Evolutionary conservation across 352 stramenopile genomes (phyloP).

Genomic region (Elongisporangium anandrum): DNA sequence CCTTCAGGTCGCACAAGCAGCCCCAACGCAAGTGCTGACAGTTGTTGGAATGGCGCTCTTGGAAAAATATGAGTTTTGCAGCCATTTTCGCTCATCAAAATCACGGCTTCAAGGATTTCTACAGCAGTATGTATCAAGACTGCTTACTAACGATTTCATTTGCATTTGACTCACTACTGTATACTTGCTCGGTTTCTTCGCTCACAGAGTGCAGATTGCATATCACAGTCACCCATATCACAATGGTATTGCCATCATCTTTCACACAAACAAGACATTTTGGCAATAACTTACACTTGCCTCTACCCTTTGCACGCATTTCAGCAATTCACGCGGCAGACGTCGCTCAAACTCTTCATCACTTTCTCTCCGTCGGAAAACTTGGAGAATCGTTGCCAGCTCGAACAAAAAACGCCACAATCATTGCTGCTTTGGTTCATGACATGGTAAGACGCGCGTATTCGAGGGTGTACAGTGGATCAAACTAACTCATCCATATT

Average conservation of each 20-base stretch:
- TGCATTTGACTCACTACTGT: too few species aligned
- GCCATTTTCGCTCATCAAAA: conserved; percentile 62
- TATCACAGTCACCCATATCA: conserved; percentile 83
- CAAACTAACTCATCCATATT: neutral
- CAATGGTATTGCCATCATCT: conserved; percentile 39
- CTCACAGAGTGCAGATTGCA: conserved; percentile 39
- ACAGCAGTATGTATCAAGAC: conserved; percentile 35
- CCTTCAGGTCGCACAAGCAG: conserved; percentile 35
- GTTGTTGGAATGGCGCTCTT: conserved; percentile 76
- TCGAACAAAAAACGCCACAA: conserved; percentile 61
- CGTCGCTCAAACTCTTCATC: conserved; percentile 70
- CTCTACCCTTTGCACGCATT: conserved; percentile 2
- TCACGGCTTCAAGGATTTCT: conserved; percentile 48
- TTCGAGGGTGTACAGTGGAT: too few species aligned
- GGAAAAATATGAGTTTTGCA: conserved; percentile 60
- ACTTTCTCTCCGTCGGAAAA: conserved; percentile 52
- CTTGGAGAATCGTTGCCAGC: conserved; percentile 51
- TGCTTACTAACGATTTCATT: too few species aligned
- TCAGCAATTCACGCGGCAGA: conserved; percentile 78
- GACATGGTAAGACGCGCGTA: conserved; percentile 73
- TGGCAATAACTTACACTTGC: neutral
- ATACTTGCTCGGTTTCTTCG: neutral
- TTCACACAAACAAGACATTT: neutral
- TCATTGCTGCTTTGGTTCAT: conserved; percentile 79
- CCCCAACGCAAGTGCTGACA: conserved; percentile 51